These are phyloP conservation scores for Pistacia atlantica DNA, from an alignment of 345 rosid genomes.

Conservation along the genomic window DNA sequence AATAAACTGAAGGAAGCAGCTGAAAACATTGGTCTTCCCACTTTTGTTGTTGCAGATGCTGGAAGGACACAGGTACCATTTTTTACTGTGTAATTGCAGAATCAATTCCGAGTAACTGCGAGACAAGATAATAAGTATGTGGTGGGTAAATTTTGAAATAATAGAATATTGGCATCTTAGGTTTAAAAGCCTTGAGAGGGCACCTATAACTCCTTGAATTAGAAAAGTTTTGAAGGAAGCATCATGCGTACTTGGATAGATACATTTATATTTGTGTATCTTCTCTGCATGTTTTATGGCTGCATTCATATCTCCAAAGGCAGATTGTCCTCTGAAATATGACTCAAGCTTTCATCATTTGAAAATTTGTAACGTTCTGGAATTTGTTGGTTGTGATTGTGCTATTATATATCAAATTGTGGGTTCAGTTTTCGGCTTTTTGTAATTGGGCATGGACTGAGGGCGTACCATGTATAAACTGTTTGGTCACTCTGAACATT, in stretches of 20 bases:
- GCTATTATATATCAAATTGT: background rate
- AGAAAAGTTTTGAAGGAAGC: background rate
- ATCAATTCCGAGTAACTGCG: background rate
- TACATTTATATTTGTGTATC: background rate
- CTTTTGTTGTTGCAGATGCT: conserved; percentile 95
- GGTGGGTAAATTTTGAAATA: background rate
- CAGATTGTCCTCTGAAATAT: background rate
- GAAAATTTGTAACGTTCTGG: background rate
- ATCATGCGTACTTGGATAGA: background rate
- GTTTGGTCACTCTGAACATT: too few relatives aligned
- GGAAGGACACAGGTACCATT: conserved; percentile 79
- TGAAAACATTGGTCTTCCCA: conserved; percentile 77
- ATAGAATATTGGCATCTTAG: background rate
- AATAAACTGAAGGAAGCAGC: conserved; percentile 77
- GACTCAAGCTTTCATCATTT: background rate
- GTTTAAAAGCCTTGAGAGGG: background rate
- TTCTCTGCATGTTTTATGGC: background rate
- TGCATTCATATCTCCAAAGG: background rate
- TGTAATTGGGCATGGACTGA: background rate
- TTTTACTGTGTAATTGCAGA: background rate
- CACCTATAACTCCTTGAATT: background rate
- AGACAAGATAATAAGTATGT: background rate
- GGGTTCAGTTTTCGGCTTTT: background rate
- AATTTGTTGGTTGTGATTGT: background rate
- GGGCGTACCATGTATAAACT: background rate